Percentiles rank a stretch among this genome's conserved stretches.
phyloP scores from a whole-genome alignment of 1,284 basidiomycete species.

The Puccinia polysora region DNA sequence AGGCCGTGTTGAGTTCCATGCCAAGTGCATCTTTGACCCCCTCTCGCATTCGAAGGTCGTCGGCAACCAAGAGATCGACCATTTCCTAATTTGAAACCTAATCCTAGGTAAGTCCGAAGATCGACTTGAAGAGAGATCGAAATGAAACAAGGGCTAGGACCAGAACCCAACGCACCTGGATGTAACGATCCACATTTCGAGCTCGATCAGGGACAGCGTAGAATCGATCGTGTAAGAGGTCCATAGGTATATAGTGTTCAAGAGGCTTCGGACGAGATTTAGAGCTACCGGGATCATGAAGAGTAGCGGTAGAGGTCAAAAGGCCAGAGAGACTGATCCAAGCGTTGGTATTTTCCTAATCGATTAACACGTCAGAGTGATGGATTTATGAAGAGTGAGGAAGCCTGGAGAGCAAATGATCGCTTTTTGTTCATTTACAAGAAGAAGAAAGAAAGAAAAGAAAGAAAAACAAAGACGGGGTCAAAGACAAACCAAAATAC shows the following conservation, averaged over 20 bases:
- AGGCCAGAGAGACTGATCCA: conserved; percentile 43
- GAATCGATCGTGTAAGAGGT: conserved; percentile 39
- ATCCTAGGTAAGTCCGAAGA: not conserved
- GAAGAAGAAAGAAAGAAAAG: not conserved
- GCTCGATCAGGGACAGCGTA: conserved; percentile 40
- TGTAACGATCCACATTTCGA: conserved; percentile 42
- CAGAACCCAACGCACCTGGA: conserved; percentile 41
- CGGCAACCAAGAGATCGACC: conserved; percentile 65
- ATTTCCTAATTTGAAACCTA: conserved; percentile 60
- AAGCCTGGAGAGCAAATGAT: not conserved
- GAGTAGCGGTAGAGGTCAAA: conserved; percentile 33
- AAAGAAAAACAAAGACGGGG: not conserved
- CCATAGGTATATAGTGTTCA: conserved; percentile 31
- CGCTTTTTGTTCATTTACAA: not conserved
- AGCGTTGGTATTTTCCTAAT: conserved; percentile 42
- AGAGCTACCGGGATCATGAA: conserved; percentile 19
- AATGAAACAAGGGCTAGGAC: not conserved
- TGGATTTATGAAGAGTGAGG: not conserved
- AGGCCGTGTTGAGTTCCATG: conserved; percentile 65
- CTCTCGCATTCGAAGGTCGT: conserved; percentile 66
- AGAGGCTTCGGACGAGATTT: conserved; percentile 4
- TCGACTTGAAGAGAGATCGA: not conserved
- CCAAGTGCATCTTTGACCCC: conserved; percentile 74
- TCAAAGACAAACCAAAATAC: conserved; percentile 30
- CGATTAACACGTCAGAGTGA: not conserved